These are phyloP conservation scores for Niebla homalea DNA, from an alignment of 495 filamentous ascomycete species.

Conservation along the genomic window DNA sequence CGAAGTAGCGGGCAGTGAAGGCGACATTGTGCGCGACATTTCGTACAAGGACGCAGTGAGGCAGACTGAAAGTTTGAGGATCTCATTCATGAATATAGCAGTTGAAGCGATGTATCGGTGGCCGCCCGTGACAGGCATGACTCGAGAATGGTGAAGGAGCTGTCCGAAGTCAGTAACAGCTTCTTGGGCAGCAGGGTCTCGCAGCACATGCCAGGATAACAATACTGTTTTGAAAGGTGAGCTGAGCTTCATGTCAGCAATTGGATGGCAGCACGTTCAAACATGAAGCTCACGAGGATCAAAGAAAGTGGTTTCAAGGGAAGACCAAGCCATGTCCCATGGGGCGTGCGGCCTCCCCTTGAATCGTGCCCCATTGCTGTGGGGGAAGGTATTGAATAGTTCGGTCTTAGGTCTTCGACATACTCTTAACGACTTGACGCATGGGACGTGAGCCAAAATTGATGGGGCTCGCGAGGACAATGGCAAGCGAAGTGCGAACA, in stretches of 20 bases:
- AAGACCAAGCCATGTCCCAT: conserved; percentile 40
- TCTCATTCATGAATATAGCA: conserved; percentile 86
- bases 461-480: too few species aligned
- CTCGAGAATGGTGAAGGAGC: conserved; percentile 85
- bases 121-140: conserved; percentile 71
- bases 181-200: neutral
- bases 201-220: conserved; percentile 50
- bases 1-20: conserved; percentile 63
- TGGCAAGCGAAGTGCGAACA: too few species aligned
- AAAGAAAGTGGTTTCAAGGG: conserved; percentile 69
- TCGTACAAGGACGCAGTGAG: conserved; percentile 81
- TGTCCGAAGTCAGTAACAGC: conserved; percentile 20
- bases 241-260: conserved; percentile 32
- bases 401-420: too few species aligned
- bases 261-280: conserved; percentile 2
- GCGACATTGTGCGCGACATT: conserved; percentile 57
- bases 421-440: too few species aligned
- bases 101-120: conserved; percentile 88
- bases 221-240: conserved; percentile 68
- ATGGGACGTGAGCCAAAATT: too few species aligned
- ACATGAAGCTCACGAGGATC: conserved; percentile 47
- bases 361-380: conserved; percentile 2
- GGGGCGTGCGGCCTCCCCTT: conserved; percentile 5
- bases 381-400: neutral
- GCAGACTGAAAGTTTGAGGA: conserved; percentile 77